These are phyloP conservation scores for Suillus cothurnatus DNA, from an alignment of 768 basidiomycete genomes.

Conservation along the genomic window DNA sequence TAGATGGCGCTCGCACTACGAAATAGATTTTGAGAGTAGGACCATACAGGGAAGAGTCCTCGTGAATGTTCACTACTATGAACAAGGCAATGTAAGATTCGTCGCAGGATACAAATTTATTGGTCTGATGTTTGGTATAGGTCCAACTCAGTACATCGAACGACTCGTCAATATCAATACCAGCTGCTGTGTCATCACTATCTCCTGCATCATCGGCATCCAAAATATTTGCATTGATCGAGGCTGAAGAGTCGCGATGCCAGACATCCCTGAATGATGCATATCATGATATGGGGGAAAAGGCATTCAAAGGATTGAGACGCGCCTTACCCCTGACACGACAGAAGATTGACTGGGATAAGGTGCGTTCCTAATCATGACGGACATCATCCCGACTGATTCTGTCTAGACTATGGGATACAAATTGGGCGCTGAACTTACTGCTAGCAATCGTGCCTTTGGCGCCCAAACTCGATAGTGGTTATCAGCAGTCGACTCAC, in stretches of 20 bases:
- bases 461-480: slow-evolving; percentile 14
- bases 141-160: slow-evolving; percentile 89
- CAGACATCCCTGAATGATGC: slow-evolving; percentile 79
- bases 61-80: slow-evolving; percentile 94
- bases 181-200: slow-evolving; percentile 55
- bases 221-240: slow-evolving; percentile 80
- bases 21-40: slow-evolving; percentile 64
- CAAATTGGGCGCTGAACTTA: slow-evolving; percentile 76
- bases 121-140: slow-evolving; percentile 39
- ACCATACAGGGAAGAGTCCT: slow-evolving; percentile 72
- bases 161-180: slow-evolving; percentile 62
- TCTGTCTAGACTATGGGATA: slow-evolving; percentile 52
- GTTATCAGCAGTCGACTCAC: neutral
- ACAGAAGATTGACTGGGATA: slow-evolving; percentile 97
- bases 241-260: slow-evolving; percentile 77
- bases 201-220: slow-evolving; percentile 55
- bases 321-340: slow-evolving; percentile 90
- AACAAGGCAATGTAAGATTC: slow-evolving; percentile 85
- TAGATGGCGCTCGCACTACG: slow-evolving; percentile 90
- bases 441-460: slow-evolving; percentile 64
- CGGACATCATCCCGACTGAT: neutral
- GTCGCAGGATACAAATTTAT: neutral
- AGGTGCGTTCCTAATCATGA: slow-evolving; percentile 44
- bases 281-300: slow-evolving; percentile 90
- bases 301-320: slow-evolving; percentile 89